Base-by-base conservation (phyloP, 2,329 filamentous ascomycete genomes). In the Ceratocystis destructans region DNA sequence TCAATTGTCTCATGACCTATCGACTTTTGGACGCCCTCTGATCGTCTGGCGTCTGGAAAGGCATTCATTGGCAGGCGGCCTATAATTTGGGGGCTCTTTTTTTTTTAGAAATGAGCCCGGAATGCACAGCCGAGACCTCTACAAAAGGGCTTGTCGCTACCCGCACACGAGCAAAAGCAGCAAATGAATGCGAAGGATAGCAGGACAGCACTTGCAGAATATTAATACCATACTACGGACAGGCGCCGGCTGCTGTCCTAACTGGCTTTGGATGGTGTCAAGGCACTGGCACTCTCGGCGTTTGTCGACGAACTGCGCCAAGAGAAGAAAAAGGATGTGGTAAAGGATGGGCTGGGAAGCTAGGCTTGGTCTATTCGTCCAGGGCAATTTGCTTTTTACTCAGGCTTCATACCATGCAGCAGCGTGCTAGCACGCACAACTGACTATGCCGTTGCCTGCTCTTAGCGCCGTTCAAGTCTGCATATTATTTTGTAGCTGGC, bases 201-300 rank as follows among this genome's bases (percentile, higher is more conserved):
- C 20, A 6, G 28, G 31, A 31, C n/a, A 2, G 33, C 55, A 59
- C 55, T 10, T 37, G 2, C 55, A 37, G 12, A 22, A 37, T 5
- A 37, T 37, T 1, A n/a, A 53, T 1, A 20, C n/a, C 6, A 8
- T 25, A 6, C 48, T 53, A 2, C 33, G 55, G 28, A 8, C 28
- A 37, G 20, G 31, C 28, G 25, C 55, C 55, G 1, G 17, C 31
- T 37, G 55, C 8, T n/a, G 17, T 59, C 33, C 55, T 37, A 10
- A 12, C 31, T 59, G 12, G 15, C 37, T 59, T 59, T 59, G 55
- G 55, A 37, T 25, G n/a, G 15, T 5, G 22, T 59, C 55, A 37
- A 59, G 55, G 33, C 55, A 37, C 20, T 59, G 55, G 55, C 55
- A 37, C 33, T 59, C 53, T 59, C 28, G n/a, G 53, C n/a, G 17